Evolutionary conservation across 2,329 filamentous ascomycete genomes (phyloP), one percentile per base, ranked within the genome.

Genomic region (Coniochaeta sp.): DNA sequence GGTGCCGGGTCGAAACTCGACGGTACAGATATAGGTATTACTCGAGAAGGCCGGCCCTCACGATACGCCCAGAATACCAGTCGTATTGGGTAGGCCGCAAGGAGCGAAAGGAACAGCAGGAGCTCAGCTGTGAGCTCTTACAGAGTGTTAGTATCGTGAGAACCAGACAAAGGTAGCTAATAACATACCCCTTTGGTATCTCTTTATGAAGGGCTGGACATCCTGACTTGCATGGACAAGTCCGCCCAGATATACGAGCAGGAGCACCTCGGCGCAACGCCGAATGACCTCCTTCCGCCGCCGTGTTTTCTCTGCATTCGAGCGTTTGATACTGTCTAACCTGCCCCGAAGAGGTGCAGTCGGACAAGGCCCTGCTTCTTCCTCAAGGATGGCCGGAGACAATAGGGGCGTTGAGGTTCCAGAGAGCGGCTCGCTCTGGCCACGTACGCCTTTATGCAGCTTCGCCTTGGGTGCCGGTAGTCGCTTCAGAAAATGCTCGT

Each of bases 1-100:
- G 93, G 91, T 7, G 93, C 93, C 2, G 92, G 93, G 69, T 98
- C 93, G 73, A 97, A 96, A n/a, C 84, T 81, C 4, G 85, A 77
- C 0, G 92, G 91, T 40, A 96, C 77, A 33, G 70, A 70, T 38
- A 87, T 67, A 1, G 78, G 75, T 33, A 79, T 65, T 61, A 64
- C 66, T 31, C 64, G 72, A n/a, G 72, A 72, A 3, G 78, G 72
- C 5, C 64, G 70, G 19, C 73, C 71, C 26, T 74, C 72, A 22
- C 70, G 70, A 60, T 79, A 77, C 1, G 77, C 74, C 79, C 82
- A 82, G 19, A 74, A 64, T 6, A 79, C 68, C n/a, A 88, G 73
- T 60, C 86, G 78, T 43, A 88, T 59, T 2, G 88, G 88, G 66
- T 90, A 90, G 14, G 82, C 67, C 6, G 73, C 67, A 50, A 81